Base-by-base conservation (phyloP, 805 yeast species). In the Saccharomycopsis capsularis region DNA sequence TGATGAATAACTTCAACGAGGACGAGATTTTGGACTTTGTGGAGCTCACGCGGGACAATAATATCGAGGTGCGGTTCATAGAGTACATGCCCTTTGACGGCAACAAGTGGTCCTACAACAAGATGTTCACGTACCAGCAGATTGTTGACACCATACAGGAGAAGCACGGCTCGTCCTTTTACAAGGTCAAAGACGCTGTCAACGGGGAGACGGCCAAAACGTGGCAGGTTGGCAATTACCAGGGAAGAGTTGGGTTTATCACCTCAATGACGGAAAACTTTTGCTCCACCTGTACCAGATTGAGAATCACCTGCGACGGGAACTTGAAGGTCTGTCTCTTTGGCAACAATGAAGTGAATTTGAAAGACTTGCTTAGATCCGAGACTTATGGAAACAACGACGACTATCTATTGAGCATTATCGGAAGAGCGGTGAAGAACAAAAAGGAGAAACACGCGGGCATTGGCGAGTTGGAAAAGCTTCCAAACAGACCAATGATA, bases 61-160 rank as follows among this genome's bases (percentile, higher is more conserved):
- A 71, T 3, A 51, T 75, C 4, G 79, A 76, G 53, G 70, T 76
- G 21, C 61, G 81, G 47, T 76, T 76, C 56, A 76, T 76, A 38
- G 81, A 76, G 55, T 76, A 75, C 59, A 76, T 76, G 81, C 81
- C 81, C 3, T 76, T 76, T 56, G 74, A 66, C 51, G 81, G 81
- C 2, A 76, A 76, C 59, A 71, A 70, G 54, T 76, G 80, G 80
- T 64, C 70, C 15, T 56, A 62, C 35, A 54, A 59, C 5, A 76
- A 76, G 54, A 64, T 76, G 67, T 65, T 74, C 38, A 58, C 71
- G 5, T 75, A 67, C 56, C 57, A 69, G 39, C 76, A 74, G 49
- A 74, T 75, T 52, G 55, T 70, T 19, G 56, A 57, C 13, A 57
- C 58, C 15, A 68, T 75, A 19, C 51, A 51, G 30, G 54, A 52